Evolutionary conservation across 345 rosid genomes (phyloP).

Genomic region (Acer saccharum): DNA sequence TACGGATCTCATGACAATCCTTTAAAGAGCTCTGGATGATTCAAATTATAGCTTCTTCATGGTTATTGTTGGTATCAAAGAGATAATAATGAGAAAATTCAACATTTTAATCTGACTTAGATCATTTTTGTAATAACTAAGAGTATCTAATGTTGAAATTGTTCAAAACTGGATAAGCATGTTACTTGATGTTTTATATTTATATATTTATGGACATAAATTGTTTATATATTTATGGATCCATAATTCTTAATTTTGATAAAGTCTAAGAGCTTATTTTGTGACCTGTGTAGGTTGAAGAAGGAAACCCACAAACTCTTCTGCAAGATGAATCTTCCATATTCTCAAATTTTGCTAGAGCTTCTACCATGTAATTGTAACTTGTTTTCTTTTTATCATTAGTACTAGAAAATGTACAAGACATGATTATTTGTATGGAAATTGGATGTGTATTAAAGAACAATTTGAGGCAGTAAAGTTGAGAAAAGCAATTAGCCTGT

Average conservation of each 20-base stretch:
- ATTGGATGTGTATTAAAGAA: background rate
- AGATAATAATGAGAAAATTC: background rate
- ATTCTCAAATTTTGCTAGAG: conserved; percentile 74
- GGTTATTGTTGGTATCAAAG: background rate
- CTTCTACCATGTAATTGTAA: conserved; percentile 53
- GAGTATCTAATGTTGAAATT: background rate
- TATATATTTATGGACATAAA: too few relatives aligned
- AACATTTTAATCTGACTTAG: background rate
- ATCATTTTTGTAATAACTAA: background rate
- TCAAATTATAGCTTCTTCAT: background rate
- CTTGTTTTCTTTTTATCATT: too few relatives aligned
- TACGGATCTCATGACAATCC: too few relatives aligned
- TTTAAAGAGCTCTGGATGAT: too few relatives aligned
- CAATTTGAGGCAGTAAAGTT: background rate
- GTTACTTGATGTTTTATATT: too few relatives aligned
- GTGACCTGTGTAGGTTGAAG: conserved; percentile 53
- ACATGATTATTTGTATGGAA: background rate
- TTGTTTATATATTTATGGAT: too few relatives aligned
- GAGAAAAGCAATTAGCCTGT: too few relatives aligned
- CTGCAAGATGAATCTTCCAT: conserved; percentile 53
- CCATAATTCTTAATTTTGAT: background rate
- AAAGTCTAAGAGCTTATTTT: background rate
- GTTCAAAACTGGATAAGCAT: too few relatives aligned
- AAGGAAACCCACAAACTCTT: conserved; percentile 72
- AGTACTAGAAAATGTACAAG: background rate